Conservation (phyloP, 768 basidiomycete species). For the Boletus bicolor region DNA sequence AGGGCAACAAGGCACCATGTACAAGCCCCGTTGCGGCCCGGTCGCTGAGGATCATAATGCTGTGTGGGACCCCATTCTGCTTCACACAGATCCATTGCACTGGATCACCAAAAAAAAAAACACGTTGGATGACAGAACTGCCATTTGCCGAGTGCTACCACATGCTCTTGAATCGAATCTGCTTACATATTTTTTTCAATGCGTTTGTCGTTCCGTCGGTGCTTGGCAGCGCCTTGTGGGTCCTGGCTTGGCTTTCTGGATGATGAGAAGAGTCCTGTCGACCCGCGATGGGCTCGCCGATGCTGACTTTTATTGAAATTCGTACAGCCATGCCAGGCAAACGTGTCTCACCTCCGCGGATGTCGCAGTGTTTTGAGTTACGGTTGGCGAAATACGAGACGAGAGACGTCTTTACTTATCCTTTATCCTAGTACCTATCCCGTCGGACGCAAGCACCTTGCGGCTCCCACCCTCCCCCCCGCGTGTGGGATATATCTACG, state of each 20-base stretch:
- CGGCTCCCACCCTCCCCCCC: background rate
- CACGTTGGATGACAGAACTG: background rate
- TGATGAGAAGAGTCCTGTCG: background rate
- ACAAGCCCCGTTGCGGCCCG: background rate
- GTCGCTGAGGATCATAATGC: background rate
- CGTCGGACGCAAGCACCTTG: background rate
- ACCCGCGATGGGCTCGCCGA: background rate
- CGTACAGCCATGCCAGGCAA: background rate
- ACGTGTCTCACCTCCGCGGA: constrained; percentile 2
- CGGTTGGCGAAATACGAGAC: background rate
- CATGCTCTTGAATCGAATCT: background rate
- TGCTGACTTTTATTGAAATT: background rate
- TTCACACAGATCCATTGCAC: background rate
- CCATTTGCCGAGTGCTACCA: background rate
- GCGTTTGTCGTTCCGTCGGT: background rate
- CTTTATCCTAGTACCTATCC: background rate
- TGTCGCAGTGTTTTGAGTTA: background rate
- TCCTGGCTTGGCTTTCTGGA: background rate
- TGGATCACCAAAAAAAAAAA: background rate
- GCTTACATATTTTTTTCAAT: background rate
- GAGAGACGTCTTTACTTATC: background rate
- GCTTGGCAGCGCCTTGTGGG: background rate
- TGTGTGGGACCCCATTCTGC: background rate
- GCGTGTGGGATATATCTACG: background rate
- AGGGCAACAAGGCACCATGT: no score